A percentile compares a stretch with the other conserved stretches of the same genome.
phyloP scores from a whole-genome alignment of 345 rosid species.

The Dovyalis caffra region DNA sequence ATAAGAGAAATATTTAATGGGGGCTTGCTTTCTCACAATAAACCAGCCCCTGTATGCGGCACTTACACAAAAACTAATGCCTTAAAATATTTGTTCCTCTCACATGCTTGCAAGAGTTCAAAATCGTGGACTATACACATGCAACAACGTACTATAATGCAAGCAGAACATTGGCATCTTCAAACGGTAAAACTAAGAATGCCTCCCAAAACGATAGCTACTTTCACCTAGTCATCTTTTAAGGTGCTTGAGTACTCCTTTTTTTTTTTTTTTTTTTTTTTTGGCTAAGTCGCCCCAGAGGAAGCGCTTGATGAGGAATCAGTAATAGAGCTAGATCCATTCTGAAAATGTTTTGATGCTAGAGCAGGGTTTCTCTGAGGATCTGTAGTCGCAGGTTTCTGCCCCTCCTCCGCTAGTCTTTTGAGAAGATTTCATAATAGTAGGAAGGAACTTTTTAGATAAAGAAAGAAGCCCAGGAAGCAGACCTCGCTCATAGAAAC shows the following conservation, averaged over 20 bases:
- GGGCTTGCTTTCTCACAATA: slow-evolving; percentile 10
- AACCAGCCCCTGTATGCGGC: slow-evolving; percentile 27
- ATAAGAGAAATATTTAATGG: slow-evolving; percentile 27
- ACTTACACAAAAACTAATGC: slow-evolving; percentile 47
- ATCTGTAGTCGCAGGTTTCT: slow-evolving; percentile 41
- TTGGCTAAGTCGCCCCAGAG: slow-evolving; percentile 42
- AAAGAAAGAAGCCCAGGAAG: slow-evolving; percentile 84
- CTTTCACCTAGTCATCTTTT: slow-evolving; percentile 49
- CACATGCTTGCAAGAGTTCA: slow-evolving; percentile 12
- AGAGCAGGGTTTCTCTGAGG: slow-evolving; percentile 37
- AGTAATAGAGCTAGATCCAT: slow-evolving; percentile 40
- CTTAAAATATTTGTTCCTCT: slow-evolving; percentile 32
- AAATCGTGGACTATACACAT: slow-evolving; percentile 10
- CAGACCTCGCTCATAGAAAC: too few species aligned
- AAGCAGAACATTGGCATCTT: slow-evolving; percentile 20
- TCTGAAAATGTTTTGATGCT: slow-evolving; percentile 36
- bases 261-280: slow-evolving; percentile 22
- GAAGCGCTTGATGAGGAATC: slow-evolving; percentile 50
- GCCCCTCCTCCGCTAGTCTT: slow-evolving; percentile 76
- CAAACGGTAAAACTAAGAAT: too few species aligned
- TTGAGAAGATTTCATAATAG: slow-evolving; percentile 85
- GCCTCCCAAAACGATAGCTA: background rate
- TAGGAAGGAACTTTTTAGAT: slow-evolving; percentile 83
- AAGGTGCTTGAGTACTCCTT: slow-evolving; percentile 44
- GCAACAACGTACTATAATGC: slow-evolving; percentile 3